phyloP scores from a whole-genome alignment of 257 asterid species.

The Orobanche coerulescens region DNA sequence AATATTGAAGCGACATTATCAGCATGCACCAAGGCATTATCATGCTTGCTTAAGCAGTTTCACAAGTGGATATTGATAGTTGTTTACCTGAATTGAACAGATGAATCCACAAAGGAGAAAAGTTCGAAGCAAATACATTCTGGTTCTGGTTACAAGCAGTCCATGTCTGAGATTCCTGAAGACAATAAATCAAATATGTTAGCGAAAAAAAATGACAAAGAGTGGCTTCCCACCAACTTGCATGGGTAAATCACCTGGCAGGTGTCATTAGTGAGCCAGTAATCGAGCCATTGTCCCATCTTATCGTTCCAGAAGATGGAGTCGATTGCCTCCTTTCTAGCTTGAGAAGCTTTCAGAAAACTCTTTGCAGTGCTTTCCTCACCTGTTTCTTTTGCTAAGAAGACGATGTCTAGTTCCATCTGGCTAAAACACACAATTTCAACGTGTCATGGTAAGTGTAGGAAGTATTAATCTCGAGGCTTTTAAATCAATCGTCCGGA shows the following conservation, averaged over 20 bases:
- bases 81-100: conserved; percentile 69
- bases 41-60: too few species aligned
- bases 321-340: conserved; percentile 55
- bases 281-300: conserved; percentile 85
- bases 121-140: conserved; percentile 64
- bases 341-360: conserved; percentile 47
- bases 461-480: too few species aligned
- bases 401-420: conserved; percentile 86
- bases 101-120: conserved; percentile 71
- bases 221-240: too few species aligned
- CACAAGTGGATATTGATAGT: too few species aligned
- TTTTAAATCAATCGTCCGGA: not conserved
- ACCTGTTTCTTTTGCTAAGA: conserved; percentile 48
- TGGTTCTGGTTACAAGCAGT: conserved; percentile 51
- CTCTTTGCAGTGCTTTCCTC: conserved; percentile 29
- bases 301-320: conserved; percentile 64
- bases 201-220: too few species aligned
- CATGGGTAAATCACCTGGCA: too few species aligned
- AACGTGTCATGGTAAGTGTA: not conserved
- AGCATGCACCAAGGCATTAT: too few species aligned
- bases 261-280: too few species aligned
- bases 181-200: too few species aligned
- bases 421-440: conserved; percentile 15
- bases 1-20: too few species aligned
- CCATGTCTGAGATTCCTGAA: conserved; percentile 52